A percentile compares a stretch with the other conserved stretches of the same genome.
Evolutionary conservation across 495 filamentous ascomycete species (phyloP).

Genomic region (Tuber borchii): DNA sequence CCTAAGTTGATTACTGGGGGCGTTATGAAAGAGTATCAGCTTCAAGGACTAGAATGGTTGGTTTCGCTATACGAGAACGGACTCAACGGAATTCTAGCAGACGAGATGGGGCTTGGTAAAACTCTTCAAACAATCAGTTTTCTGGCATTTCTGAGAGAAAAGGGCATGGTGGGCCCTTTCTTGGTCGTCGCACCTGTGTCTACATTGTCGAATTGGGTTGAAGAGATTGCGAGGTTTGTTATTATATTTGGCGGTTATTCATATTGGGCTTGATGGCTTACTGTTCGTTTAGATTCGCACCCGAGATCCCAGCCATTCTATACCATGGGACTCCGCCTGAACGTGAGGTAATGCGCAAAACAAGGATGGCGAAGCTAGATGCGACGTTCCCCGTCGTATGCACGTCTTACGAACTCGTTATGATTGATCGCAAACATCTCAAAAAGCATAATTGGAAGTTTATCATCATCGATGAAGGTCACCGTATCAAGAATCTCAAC

Average conservation of each 20-base stretch:
- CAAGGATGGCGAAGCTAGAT: conserved; percentile 53
- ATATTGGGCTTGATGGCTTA: conserved; percentile 8
- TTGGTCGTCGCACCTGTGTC: conserved; percentile 84
- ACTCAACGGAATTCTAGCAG: conserved; percentile 87
- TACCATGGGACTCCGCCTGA: conserved; percentile 79
- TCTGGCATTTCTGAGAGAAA: conserved; percentile 79
- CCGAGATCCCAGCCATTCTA: conserved; percentile 72
- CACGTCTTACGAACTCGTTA: conserved; percentile 91
- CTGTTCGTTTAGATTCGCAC: conserved; percentile 59
- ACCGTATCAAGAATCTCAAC: conserved; percentile 95
- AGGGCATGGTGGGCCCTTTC: conserved; percentile 79
- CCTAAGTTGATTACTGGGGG: conserved; percentile 79
- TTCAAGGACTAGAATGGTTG: conserved; percentile 92
- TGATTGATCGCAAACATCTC: conserved; percentile 76
- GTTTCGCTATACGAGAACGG: conserved; percentile 82
- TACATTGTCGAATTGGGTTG: conserved; percentile 92
- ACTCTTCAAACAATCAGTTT: conserved; percentile 91
- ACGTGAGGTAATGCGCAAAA: conserved; percentile 62
- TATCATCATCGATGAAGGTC: conserved; percentile 96
- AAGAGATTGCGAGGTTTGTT: conserved; percentile 63
- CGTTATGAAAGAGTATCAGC: conserved; percentile 85
- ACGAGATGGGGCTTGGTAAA: conserved; percentile 97
- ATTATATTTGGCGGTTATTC: neutral
- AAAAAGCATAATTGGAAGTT: conserved; percentile 86
- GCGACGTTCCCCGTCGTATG: conserved; percentile 83